A percentile compares a stretch with the other conserved stretches of the same genome.
Conservation (phyloP, 805 yeast species). For the Cyberlindnera mycetangii region DNA sequence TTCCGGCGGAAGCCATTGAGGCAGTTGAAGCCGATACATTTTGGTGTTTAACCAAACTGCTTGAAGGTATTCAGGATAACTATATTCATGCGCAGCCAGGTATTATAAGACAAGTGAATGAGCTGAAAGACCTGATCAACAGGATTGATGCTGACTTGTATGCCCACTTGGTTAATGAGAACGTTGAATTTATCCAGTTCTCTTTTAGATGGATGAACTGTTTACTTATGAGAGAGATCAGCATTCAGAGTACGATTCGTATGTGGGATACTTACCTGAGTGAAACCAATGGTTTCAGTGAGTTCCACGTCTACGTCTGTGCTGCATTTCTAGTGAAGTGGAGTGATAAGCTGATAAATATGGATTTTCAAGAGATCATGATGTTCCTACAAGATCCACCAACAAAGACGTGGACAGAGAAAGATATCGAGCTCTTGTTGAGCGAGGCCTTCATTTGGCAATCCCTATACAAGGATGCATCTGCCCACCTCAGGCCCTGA, state of each 20-base stretch:
- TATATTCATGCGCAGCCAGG: constrained; percentile 99
- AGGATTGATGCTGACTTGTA: constrained; percentile 76
- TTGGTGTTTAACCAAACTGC: constrained; percentile 90
- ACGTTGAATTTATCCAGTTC: constrained; percentile 92
- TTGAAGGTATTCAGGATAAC: constrained; percentile 95
- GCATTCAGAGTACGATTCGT: constrained; percentile 72
- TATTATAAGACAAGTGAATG: constrained; percentile 84
- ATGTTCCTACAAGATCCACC: constrained; percentile 91
- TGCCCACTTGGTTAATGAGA: constrained; percentile 72
- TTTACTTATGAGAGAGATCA: constrained; percentile 88
- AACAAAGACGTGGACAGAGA: constrained; percentile 79
- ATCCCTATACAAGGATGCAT: constrained; percentile 82
- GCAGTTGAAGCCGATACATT: constrained; percentile 92
- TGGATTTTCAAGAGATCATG: constrained; percentile 94
- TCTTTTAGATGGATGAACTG: constrained; percentile 99
- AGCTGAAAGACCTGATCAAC: constrained; percentile 69
- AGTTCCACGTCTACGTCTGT: constrained; percentile 94
- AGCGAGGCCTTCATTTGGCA: constrained; percentile 99
- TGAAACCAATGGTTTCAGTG: constrained; percentile 77
- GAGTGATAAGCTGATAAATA: constrained; percentile 68
- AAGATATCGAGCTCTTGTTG: constrained; percentile 84
- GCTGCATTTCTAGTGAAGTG: constrained; percentile 93
- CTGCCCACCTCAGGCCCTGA: constrained; percentile 68
- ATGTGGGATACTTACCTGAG: constrained; percentile 97
- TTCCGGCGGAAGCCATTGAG: constrained; percentile 59